These are phyloP conservation scores for Monocercomonoides exilis DNA, from an alignment of 78 protist species.

Conservation along the genomic window DNA sequence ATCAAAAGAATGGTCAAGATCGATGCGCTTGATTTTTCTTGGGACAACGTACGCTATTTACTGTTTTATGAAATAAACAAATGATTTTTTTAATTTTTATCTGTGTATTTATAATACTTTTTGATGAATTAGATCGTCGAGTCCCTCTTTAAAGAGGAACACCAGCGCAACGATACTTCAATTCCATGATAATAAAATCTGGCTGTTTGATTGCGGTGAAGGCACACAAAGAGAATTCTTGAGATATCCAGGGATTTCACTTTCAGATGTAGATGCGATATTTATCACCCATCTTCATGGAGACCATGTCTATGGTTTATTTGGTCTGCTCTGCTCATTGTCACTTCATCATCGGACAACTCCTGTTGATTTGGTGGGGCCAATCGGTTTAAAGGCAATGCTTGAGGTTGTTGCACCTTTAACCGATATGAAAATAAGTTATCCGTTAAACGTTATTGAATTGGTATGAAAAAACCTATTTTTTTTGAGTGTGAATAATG, in stretches of 20 bases:
- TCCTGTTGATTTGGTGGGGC: conserved; percentile 1
- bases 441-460: not conserved
- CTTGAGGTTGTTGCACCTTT: not conserved
- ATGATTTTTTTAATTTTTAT: too few relatives aligned
- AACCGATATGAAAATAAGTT: not conserved
- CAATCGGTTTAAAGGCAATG: not conserved
- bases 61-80: too few relatives aligned
- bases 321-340: conserved; percentile 3
- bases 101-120: too few relatives aligned
- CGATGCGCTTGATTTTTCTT: too few relatives aligned
- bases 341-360: not conserved
- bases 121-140: not conserved
- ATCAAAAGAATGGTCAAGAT: too few relatives aligned
- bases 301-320: conserved; percentile 3
- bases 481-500: not conserved
- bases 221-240: not conserved
- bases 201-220: conserved; percentile 18
- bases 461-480: not conserved
- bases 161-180: not conserved
- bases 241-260: not conserved
- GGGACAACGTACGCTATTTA: too few relatives aligned
- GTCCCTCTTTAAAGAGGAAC: not conserved
- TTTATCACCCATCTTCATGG: conserved; percentile 15
- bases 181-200: not conserved
- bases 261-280: not conserved